phyloP scores from a whole-genome alignment of 2,329 filamentous ascomycete genomes.

The Arthroderma sp. region DNA sequence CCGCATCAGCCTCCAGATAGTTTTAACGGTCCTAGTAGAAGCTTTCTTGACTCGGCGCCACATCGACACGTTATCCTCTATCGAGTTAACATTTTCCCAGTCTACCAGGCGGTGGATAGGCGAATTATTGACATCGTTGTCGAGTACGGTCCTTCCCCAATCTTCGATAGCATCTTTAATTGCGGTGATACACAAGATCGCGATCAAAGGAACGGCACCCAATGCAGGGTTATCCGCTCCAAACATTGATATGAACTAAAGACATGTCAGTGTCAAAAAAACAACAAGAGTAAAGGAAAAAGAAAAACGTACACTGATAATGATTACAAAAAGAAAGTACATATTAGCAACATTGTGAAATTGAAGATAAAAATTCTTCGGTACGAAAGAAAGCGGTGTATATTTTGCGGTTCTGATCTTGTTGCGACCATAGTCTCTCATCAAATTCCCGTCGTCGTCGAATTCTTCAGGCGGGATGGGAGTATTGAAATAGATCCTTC shows the following conservation, averaged over 20 bases:
- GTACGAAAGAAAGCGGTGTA: conserved; percentile 84
- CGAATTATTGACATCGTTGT: conserved; percentile 91
- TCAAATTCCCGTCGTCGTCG: conserved; percentile 68
- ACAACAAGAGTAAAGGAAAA: neutral
- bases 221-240: conserved; percentile 81
- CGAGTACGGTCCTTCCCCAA: conserved; percentile 77
- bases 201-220: conserved; percentile 80
- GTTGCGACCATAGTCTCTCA: conserved; percentile 64
- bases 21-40: conserved; percentile 49
- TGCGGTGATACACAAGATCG: conserved; percentile 77
- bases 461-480: conserved; percentile 61
- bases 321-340: conserved; percentile 94
- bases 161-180: conserved; percentile 95
- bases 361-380: conserved; percentile 94
- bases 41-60: conserved; percentile 92
- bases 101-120: conserved; percentile 79
- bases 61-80: conserved; percentile 67
- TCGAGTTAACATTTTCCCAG: conserved; percentile 87
- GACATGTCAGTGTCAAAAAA: conserved; percentile 5
- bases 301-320: conserved; percentile 63
- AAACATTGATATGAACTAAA: conserved; percentile 89
- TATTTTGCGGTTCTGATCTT: conserved; percentile 98
- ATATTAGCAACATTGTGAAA: conserved; percentile 98
- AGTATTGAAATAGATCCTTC: conserved; percentile 73
- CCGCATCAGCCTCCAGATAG: conserved; percentile 41